Base-by-base conservation (phyloP, 345 rosid genomes). In the Linum trigynum region DNA sequence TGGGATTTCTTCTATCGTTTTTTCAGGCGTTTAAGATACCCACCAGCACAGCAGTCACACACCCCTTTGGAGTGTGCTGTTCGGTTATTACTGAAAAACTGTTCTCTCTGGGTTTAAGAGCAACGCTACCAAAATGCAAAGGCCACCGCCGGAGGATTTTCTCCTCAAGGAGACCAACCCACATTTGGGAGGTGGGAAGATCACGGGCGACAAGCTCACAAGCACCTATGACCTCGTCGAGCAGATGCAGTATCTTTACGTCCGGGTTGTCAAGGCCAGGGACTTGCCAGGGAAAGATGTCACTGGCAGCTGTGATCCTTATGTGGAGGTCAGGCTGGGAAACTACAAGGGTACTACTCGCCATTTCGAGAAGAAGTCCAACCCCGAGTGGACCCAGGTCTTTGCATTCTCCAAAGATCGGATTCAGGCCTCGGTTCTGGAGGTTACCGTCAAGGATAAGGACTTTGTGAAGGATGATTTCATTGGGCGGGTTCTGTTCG, bases 351-450 rank as follows among this genome's bases (percentile, higher is more conserved):
- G 97, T 5, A 62, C 76, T 14, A 94, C 99, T 37, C 84, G 76
- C 61, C 90, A 90, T 71, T 65, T 86, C 70, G 99, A 86, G 89
- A 94, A 85, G 88, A 90, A 85, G 70, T 72, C 76, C 7, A 83
- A 88, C 61, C 99, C 97, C 1, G 76, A 78, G 17, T 94, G 96
- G 97, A 77, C 78, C n/a, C 97, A 94, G 77, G 87, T 82, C 72
- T 94, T 90, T 66, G 99, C 99, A 10, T 94, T 94, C 71, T 81
- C 97, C 0, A 94, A 87, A 69, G 99, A 94, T 43, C 77, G 88
- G 38, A 61, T 88, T 57, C 99, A 94, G 70, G 80, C 97, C 5
- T 82, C 87, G 57, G 58, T 76, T 55, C 80, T 94, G 17, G 99
- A 94, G 80, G 86, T 94, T 4, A 81, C 74, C 0, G 91, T 94